phyloP scores from a whole-genome alignment of 129 eudicot species.

The Tagetes erecta region DNA sequence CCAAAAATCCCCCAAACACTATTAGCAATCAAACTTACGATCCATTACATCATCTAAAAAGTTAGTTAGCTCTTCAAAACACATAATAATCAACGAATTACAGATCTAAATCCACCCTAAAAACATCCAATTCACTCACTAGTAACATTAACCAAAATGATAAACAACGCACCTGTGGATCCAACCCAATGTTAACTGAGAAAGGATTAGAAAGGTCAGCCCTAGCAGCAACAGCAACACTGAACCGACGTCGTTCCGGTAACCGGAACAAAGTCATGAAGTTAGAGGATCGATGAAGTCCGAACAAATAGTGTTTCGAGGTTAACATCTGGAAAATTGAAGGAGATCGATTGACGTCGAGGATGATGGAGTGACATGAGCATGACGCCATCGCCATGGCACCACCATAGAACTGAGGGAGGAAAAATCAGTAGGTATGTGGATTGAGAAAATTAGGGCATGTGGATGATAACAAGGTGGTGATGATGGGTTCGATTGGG shows the following conservation, averaged over 20 bases:
- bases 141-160: neutral
- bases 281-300: slow-evolving; percentile 25
- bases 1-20: neutral
- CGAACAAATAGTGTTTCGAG: slow-evolving; percentile 30
- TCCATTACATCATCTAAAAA: slow-evolving; percentile 15
- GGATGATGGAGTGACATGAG: slow-evolving; percentile 36
- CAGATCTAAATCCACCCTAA: slow-evolving; percentile 10
- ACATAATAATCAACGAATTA: neutral
- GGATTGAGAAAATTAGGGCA: slow-evolving; percentile 29
- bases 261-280: slow-evolving; percentile 31
- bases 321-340: slow-evolving; percentile 6
- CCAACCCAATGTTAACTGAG: slow-evolving; percentile 59
- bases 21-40: neutral
- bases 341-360: slow-evolving; percentile 39
- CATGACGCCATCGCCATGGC: slow-evolving; percentile 46
- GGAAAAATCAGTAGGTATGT: neutral
- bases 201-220: slow-evolving; percentile 71
- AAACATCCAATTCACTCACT: neutral
- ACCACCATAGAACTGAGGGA: slow-evolving; percentile 32
- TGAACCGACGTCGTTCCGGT: slow-evolving; percentile 50
- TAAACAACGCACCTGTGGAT: slow-evolving; percentile 61
- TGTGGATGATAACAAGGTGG: slow-evolving; percentile 34
- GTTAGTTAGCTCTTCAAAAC: neutral
- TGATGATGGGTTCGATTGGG: slow-evolving; percentile 28
- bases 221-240: slow-evolving; percentile 55